phyloP scores from a whole-genome alignment of 2,329 filamentous ascomycete species.

The Aspergillus puulaauensis region DNA sequence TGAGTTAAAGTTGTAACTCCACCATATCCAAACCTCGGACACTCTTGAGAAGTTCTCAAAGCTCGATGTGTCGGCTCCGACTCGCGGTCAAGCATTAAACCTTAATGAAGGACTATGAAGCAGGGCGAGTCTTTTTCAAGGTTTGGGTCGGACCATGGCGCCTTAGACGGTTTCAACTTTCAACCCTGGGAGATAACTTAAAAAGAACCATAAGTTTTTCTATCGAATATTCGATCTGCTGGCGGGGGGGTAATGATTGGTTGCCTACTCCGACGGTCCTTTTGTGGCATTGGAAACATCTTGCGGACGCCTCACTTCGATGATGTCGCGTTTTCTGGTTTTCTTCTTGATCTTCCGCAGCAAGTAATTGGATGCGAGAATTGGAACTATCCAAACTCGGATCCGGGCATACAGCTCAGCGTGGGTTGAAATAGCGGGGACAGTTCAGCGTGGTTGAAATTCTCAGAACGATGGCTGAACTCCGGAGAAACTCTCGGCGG shows the following conservation, averaged over 20 bases:
- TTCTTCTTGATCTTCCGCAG: neutral
- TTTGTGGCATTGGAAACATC: too few species aligned
- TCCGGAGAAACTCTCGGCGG: neutral
- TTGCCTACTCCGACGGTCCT: neutral
- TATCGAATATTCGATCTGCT: neutral
- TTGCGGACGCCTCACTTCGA: neutral
- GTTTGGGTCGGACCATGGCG: neutral
- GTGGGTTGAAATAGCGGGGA: too few species aligned
- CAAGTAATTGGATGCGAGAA: too few species aligned
- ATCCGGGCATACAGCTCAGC: too few species aligned
- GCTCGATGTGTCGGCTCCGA: neutral
- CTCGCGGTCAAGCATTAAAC: neutral
- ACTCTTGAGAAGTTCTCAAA: neutral
- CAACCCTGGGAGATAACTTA: too few species aligned
- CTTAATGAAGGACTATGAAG: neutral
- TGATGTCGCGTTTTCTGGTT: neutral
- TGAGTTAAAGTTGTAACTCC: neutral
- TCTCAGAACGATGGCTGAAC: neutral
- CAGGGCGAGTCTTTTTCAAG: neutral
- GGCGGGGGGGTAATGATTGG: neutral
- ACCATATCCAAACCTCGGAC: neutral
- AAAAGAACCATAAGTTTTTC: too few species aligned
- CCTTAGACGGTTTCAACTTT: neutral
- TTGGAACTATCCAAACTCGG: neutral
- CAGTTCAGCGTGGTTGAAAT: too few species aligned